Percentiles rank a stretch among this genome's conserved stretches.
phyloP scores from a whole-genome alignment of 2,329 filamentous ascomycete species.

The Cryphonectria parasitica region DNA sequence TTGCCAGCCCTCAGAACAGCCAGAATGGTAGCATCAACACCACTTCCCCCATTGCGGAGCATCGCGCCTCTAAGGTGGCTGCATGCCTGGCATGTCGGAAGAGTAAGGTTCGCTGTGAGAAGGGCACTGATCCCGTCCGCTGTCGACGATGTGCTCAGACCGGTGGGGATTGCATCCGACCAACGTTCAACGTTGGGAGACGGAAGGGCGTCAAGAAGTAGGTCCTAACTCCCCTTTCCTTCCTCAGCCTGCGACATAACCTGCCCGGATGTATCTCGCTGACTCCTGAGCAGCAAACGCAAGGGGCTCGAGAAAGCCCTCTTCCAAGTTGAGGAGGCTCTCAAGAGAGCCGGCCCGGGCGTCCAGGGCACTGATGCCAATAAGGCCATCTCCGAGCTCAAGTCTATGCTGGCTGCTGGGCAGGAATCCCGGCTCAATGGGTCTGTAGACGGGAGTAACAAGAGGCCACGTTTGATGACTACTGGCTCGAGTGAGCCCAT shows the following conservation, averaged over 20 bases:
- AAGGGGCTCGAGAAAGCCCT: conserved; percentile 76
- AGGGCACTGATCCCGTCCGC: conserved; percentile 52
- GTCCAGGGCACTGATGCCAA: conserved; percentile 49
- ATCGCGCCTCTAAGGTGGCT: conserved; percentile 43
- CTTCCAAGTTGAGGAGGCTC: conserved; percentile 72
- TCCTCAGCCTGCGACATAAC: background rate
- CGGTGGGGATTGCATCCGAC: conserved; percentile 66
- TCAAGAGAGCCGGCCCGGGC: conserved; percentile 55
- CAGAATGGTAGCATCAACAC: conserved; percentile 20
- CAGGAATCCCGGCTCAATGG: conserved; percentile 30
- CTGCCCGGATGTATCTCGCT: background rate
- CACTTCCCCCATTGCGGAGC: conserved; percentile 21
- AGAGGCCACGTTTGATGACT: conserved; percentile 32
- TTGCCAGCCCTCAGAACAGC: conserved; percentile 23
- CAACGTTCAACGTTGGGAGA: conserved; percentile 72
- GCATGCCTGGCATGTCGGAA: conserved; percentile 67
- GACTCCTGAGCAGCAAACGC: conserved; percentile 60
- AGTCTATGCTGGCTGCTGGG: conserved; percentile 43
- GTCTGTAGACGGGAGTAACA: conserved; percentile 27
- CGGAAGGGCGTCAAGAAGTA: conserved; percentile 81
- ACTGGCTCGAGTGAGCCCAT: conserved; percentile 35
- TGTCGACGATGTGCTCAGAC: conserved; percentile 66
- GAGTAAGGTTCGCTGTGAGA: conserved; percentile 71
- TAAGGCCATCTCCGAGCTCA: conserved; percentile 49
- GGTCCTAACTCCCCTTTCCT: conserved; percentile 31